Evolutionary conservation across 2,329 filamentous ascomycete genomes (phyloP).

Genomic region (Penicillium griseofulvum): DNA sequence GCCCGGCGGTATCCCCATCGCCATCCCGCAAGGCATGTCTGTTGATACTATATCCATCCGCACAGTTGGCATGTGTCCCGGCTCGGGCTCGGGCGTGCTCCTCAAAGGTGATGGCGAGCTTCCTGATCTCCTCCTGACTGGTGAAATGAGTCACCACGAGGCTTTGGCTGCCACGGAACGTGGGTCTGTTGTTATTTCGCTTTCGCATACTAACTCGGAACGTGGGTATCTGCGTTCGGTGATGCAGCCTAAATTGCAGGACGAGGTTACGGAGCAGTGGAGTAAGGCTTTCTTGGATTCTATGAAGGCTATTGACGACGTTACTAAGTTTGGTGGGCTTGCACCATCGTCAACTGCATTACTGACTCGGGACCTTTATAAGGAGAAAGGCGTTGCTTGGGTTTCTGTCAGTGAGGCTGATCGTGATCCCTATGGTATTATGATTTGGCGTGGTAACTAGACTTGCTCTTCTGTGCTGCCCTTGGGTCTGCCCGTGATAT

Average conservation of each 20-base stretch:
- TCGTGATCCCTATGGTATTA: conserved; percentile 82
- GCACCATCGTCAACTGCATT: conserved; percentile 34
- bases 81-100: conserved; percentile 72
- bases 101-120: conserved; percentile 54
- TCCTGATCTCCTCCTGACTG: conserved; percentile 83
- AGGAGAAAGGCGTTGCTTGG: conserved; percentile 52
- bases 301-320: conserved; percentile 39
- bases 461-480: not conserved
- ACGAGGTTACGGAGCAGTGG: conserved; percentile 59
- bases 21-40: conserved; percentile 58
- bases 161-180: conserved; percentile 81
- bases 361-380: conserved; percentile 45
- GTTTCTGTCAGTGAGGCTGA: conserved; percentile 77
- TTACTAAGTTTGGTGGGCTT: conserved; percentile 21
- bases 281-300: conserved; percentile 35
- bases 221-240: conserved; percentile 73
- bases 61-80: conserved; percentile 83
- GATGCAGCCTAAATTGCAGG: conserved; percentile 64
- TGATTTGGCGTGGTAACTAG: conserved; percentile 39
- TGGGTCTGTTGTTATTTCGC: conserved; percentile 75
- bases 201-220: conserved; percentile 95
- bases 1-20: conserved; percentile 63
- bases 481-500: not conserved
- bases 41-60: conserved; percentile 58
- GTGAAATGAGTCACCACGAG: conserved; percentile 91